Percentiles rank a stretch among this genome's conserved stretches.
Conservation (phyloP, 768 basidiomycete species). For the Leccinum subgranulosum region DNA sequence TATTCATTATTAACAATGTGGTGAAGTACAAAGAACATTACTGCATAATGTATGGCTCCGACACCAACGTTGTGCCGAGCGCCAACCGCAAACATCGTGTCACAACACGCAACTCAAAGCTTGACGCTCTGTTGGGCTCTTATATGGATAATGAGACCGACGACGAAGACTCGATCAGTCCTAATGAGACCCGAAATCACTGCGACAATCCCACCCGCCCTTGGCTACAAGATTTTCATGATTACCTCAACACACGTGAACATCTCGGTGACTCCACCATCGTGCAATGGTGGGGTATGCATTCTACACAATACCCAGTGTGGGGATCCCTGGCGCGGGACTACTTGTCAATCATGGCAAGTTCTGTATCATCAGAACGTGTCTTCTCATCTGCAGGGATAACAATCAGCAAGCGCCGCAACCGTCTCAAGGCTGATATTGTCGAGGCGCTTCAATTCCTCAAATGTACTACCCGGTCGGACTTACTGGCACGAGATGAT, state of each 20-base stretch:
- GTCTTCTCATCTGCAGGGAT: not conserved
- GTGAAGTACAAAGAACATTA: not conserved
- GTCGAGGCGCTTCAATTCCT: not conserved
- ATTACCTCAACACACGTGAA: not conserved
- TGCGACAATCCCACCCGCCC: not conserved
- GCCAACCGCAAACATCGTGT: not conserved
- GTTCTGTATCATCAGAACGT: not conserved
- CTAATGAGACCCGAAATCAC: not conserved
- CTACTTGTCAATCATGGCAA: not conserved
- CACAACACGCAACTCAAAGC: not conserved
- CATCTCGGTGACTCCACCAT: not conserved
- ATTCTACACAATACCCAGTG: not conserved
- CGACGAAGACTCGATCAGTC: not conserved
- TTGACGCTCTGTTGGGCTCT: not conserved
- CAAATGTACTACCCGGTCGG: not conserved
- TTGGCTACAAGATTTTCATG: not conserved
- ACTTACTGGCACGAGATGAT: not conserved
- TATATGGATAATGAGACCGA: not conserved
- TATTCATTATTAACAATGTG: not conserved
- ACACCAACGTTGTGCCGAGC: not conserved
- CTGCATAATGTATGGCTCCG: not conserved
- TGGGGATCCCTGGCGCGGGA: not conserved
- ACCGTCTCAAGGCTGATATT: not conserved
- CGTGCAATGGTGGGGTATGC: not conserved
- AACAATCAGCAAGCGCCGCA: not conserved